phyloP scores from a whole-genome alignment of 192 early-diverging fungal species.

The Gigaspora rosea region DNA sequence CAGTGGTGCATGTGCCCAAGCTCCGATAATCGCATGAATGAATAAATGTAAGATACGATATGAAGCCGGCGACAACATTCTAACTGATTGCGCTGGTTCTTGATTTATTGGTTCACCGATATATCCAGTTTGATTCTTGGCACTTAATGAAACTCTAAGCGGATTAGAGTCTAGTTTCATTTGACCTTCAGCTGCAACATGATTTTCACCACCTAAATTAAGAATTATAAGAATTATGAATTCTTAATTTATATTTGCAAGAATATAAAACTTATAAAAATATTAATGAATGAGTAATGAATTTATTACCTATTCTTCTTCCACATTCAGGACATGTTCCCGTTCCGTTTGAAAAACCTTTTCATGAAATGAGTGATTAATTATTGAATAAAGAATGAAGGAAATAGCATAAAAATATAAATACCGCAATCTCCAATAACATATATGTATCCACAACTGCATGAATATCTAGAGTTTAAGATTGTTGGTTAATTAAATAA shows the following conservation, averaged over 20 bases:
- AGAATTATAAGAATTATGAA: not conserved
- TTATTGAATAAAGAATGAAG: not conserved
- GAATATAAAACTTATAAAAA: not conserved
- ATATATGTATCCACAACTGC: constrained; percentile 29
- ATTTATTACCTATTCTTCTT: not conserved
- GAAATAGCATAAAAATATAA: not conserved
- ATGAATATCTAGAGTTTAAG: not conserved
- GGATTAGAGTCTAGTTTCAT: constrained; percentile 1
- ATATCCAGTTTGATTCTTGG: constrained; percentile 12
- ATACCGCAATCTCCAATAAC: constrained; percentile 28
- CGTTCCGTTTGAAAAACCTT: not conserved
- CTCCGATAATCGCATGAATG: constrained; percentile 22
- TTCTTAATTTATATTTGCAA: not conserved
- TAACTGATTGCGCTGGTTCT: not conserved
- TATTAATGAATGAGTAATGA: not conserved
- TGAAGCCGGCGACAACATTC: constrained; percentile 13
- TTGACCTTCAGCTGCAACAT: not conserved
- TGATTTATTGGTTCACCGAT: not conserved
- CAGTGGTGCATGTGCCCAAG: not conserved
- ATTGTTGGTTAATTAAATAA: not conserved
- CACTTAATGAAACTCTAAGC: not conserved
- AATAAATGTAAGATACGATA: constrained; percentile 35
- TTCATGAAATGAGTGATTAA: not conserved
- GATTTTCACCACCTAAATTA: not conserved
- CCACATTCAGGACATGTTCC: constrained; percentile 14